A percentile compares a stretch with the other conserved stretches of the same genome.
phyloP scores from a whole-genome alignment of 169 alveolate genomes.

The Perkinsus marinus region DNA sequence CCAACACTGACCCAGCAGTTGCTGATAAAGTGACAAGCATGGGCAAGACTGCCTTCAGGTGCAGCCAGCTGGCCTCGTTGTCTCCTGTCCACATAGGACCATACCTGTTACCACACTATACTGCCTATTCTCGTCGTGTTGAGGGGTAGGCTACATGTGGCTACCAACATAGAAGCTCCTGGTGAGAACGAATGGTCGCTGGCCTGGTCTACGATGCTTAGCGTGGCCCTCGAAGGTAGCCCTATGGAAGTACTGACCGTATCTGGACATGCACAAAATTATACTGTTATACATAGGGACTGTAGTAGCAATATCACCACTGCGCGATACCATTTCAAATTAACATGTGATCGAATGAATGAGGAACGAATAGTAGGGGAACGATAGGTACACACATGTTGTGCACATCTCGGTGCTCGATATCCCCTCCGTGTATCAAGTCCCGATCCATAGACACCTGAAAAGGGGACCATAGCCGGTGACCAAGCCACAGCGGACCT shows the following conservation, averaged over 20 bases:
- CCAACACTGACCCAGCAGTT: neutral
- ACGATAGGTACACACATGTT: neutral
- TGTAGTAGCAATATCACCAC: too few species aligned
- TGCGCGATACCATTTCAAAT: too few species aligned
- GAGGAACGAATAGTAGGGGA: too few species aligned
- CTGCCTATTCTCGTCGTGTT: too few species aligned
- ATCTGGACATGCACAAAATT: neutral
- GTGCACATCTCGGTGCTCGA: neutral
- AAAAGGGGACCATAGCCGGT: neutral
- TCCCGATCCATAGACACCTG: neutral
- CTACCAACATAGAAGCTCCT: neutral
- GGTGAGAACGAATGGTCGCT: neutral
- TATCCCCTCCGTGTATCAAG: neutral
- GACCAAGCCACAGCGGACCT: neutral
- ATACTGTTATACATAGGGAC: too few species aligned
- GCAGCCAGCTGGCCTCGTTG: neutral
- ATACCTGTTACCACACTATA: neutral
- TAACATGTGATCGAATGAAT: too few species aligned
- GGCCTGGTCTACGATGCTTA: neutral
- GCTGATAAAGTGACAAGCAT: neutral
- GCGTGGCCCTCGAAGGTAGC: neutral
- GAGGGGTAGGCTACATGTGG: neutral
- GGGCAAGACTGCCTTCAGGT: neutral
- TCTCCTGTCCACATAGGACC: neutral
- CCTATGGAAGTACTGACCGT: neutral